Base-by-base conservation (phyloP, 2,329 filamentous ascomycete species). In the Thermomyces lanuginosus region DNA sequence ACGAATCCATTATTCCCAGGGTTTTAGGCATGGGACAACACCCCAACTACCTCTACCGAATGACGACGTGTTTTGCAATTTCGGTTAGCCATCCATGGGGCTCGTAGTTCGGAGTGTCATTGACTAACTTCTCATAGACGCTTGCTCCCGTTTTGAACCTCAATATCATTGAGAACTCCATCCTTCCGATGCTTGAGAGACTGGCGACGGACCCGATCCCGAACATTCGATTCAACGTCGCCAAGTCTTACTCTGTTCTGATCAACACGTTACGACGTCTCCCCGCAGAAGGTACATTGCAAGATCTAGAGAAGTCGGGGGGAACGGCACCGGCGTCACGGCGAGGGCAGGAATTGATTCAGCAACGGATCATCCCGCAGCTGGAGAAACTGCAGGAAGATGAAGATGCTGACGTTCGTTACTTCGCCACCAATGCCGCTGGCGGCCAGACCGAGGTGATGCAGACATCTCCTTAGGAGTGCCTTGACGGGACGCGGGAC, bases 21-120 rank as follows among this genome's bases (percentile, higher is more conserved):
- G 89, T 98, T 38, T 89, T 92, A 69, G 80, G 79, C 19, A 95
- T 98, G 89, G 89, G 89, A 33, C 80, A 82, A 49, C 89, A 98
- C 53, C 82, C 86, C 35, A 98, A 98, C 62, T 98, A 98, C 54
- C 76, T 98, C 28, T 98, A 98, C 68, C 72, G 89, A 52, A 98
- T 98, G 89, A 98, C 89, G 6, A 98, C 89, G n/a, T 95, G 86
- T 61, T 98, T 98, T 54, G 89, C 89, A 36, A 91, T 98, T 40
- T 86, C 83, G 43, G 89, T 98, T 68, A 64, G 80, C 69, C 16
- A 3, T 11, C 7, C 20, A 11, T 10, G 4, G n/a, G 24, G 22
- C 17, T 16, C 21, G 12, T 17, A 20, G n/a, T 15, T 15, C 12
- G 7, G 7, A 35, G 21, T 31, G 38, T 32, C 36, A 26, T 16